Conservation (phyloP, 2,329 filamentous ascomycete species). For the Arthrobotrys iridis region DNA sequence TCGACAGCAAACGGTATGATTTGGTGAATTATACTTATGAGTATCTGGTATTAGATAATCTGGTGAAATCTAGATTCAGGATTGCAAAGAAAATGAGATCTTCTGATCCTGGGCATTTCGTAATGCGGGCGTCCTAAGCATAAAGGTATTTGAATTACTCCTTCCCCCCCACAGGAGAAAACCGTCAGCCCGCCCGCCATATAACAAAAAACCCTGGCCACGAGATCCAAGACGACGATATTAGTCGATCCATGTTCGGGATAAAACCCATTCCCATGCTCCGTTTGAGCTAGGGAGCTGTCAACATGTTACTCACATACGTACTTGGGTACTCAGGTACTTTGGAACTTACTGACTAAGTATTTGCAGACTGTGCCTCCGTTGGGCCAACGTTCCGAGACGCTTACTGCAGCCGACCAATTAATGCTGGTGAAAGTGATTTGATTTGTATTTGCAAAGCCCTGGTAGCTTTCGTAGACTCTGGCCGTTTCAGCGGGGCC, state of each 20-base stretch:
- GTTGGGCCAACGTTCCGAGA: background rate
- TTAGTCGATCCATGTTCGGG: slow-evolving; percentile 18
- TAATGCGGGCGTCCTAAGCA: slow-evolving; percentile 25
- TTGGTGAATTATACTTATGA: no score
- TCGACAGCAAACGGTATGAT: no score
- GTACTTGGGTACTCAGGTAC: no score
- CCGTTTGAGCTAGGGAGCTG: no score
- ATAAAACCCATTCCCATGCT: background rate
- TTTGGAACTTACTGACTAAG: no score
- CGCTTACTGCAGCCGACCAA: background rate
- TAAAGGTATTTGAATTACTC: slow-evolving; percentile 44
- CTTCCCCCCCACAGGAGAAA: slow-evolving; percentile 7
- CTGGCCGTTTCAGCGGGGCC: slow-evolving; percentile 14
- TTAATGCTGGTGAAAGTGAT: background rate
- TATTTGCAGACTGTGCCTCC: background rate
- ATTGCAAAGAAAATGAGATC: background rate
- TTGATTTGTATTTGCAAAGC: slow-evolving; percentile 48
- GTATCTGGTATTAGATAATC: background rate
- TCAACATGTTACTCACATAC: no score
- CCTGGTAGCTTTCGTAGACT: slow-evolving; percentile 14
- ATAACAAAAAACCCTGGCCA: no score
- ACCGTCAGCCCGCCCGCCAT: slow-evolving; percentile 5
- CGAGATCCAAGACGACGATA: background rate
- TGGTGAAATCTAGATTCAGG: background rate
- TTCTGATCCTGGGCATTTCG: slow-evolving; percentile 29